Evolutionary conservation across 75 land plant species (phyloP).

Genomic region (Picea sitchensis): DNA sequence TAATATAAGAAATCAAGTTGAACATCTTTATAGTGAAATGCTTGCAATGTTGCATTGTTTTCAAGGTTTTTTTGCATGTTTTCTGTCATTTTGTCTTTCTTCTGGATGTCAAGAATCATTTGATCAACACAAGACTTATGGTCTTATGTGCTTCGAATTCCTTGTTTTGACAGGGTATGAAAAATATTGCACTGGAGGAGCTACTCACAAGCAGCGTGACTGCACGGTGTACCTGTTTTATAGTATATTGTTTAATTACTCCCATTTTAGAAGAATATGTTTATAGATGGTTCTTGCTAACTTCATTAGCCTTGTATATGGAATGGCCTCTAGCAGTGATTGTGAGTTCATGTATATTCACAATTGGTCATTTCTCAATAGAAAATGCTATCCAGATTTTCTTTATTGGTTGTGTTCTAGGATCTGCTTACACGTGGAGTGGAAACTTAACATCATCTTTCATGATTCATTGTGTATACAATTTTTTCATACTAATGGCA

Average conservation of each 20-base stretch:
- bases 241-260: slow-evolving; percentile 19
- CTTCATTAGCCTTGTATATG: slow-evolving; percentile 12
- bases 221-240: slow-evolving; percentile 7
- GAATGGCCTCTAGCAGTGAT: slow-evolving; percentile 20
- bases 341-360: slow-evolving; percentile 16
- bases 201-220: slow-evolving; percentile 5
- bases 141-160: neutral
- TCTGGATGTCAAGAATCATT: neutral
- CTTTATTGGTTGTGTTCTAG: slow-evolving; percentile 23
- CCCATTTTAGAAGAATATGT: slow-evolving; percentile 25
- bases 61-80: neutral
- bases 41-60: neutral
- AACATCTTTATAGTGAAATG: neutral
- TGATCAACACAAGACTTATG: neutral
- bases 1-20: neutral
- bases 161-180: neutral
- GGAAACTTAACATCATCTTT: slow-evolving; percentile 21
- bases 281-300: slow-evolving; percentile 21
- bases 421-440: slow-evolving; percentile 18
- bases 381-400: slow-evolving; percentile 1
- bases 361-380: slow-evolving; percentile 16
- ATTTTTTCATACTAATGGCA: slow-evolving; percentile 16
- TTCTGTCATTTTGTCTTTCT: neutral
- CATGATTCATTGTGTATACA: slow-evolving; percentile 22
- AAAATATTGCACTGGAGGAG: neutral